Conservation (phyloP, 306 rosid genomes). For the Vicia villosa region DNA sequence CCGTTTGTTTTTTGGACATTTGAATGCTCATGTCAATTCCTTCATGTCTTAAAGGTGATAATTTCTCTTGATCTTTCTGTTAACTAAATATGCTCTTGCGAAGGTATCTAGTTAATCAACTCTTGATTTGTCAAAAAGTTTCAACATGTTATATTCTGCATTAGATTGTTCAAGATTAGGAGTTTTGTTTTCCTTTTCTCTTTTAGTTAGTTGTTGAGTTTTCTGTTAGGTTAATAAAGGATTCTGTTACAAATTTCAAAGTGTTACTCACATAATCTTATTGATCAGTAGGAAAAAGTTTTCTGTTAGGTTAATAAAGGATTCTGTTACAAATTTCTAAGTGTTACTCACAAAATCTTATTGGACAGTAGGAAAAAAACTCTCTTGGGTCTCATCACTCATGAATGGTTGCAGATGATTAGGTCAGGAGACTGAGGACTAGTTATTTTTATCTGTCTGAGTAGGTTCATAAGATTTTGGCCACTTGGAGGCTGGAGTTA, state of each 20-base stretch:
- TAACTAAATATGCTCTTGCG: not conserved
- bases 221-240: not conserved
- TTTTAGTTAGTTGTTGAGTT: too few species aligned
- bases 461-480: too few species aligned
- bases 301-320: not conserved
- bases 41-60: constrained; percentile 24
- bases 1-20: constrained; percentile 14
- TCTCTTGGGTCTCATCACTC: not conserved
- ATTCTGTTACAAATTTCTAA: not conserved
- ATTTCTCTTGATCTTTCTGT: constrained; percentile 24
- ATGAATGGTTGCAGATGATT: constrained; percentile 1
- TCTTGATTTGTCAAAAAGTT: not conserved
- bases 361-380: constrained; percentile 4
- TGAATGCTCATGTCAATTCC: constrained; percentile 20
- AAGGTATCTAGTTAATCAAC: constrained; percentile 11
- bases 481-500: too few species aligned
- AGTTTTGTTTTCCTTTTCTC: too few species aligned
- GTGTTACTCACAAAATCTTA: not conserved
- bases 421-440: too few species aligned
- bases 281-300: constrained; percentile 3
- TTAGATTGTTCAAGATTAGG: not conserved
- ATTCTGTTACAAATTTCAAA: not conserved
- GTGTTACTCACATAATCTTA: not conserved
- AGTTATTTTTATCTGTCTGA: too few species aligned
- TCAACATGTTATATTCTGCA: constrained; percentile 1